These are phyloP conservation scores for Heimioporus sp. DNA, from an alignment of 768 basidiomycete species.

Conservation along the genomic window DNA sequence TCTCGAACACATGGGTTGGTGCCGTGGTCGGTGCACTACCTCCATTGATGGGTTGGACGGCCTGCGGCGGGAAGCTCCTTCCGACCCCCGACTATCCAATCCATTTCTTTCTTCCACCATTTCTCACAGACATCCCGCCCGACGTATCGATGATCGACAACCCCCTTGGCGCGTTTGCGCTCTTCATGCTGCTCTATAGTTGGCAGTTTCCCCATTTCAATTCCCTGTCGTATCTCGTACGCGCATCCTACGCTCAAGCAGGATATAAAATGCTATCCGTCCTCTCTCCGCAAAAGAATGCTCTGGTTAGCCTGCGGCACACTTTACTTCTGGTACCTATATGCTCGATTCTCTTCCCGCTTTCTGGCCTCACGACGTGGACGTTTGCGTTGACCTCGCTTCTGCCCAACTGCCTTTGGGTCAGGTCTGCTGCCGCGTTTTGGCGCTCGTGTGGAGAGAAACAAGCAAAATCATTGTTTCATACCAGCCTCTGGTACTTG, in stretches of 20 bases:
- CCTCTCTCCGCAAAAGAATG: slow-evolving; percentile 72
- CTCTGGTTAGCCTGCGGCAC: slow-evolving; percentile 84
- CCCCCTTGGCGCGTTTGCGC: slow-evolving; percentile 73
- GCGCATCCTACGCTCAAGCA: slow-evolving; percentile 86
- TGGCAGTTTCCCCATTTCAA: slow-evolving; percentile 99
- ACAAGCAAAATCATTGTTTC: slow-evolving; percentile 74
- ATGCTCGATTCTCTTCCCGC: slow-evolving; percentile 75
- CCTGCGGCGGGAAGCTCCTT: slow-evolving; percentile 78
- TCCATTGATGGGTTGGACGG: slow-evolving; percentile 98
- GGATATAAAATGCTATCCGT: slow-evolving; percentile 94
- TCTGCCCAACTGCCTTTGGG: slow-evolving; percentile 70
- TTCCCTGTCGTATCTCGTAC: slow-evolving; percentile 81
- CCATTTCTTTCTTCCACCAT: slow-evolving; percentile 59
- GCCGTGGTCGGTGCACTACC: slow-evolving; percentile 90
- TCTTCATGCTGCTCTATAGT: slow-evolving; percentile 85
- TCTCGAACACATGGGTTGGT: slow-evolving; percentile 93
- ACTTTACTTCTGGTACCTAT: slow-evolving; percentile 72
- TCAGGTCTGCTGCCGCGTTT: slow-evolving; percentile 69
- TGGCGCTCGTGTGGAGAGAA: slow-evolving; percentile 72
- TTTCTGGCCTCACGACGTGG: slow-evolving; percentile 95
- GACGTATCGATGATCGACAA: slow-evolving; percentile 65
- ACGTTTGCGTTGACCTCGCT: slow-evolving; percentile 76
- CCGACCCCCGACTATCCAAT: slow-evolving; percentile 62
- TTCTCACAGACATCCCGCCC: slow-evolving; percentile 42
- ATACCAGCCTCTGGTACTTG: slow-evolving; percentile 85